Conservation (phyloP, 2,329 filamentous ascomycete genomes). For the Colletotrichum orbiculare region DNA sequence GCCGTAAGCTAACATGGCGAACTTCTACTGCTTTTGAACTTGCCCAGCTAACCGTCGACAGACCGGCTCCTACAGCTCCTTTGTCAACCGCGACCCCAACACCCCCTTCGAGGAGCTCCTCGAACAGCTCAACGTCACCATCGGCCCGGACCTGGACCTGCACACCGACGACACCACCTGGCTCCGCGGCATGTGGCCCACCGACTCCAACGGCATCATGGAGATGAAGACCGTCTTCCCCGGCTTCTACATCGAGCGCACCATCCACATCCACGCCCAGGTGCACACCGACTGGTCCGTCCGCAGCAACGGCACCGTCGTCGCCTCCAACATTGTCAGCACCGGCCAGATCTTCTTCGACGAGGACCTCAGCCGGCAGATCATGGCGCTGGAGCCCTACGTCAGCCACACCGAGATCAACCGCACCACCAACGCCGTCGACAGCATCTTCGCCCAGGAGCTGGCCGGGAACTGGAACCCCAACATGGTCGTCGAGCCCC, state of each 20-base stretch:
- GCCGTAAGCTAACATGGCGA: slow-evolving; percentile 3
- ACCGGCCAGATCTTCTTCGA: slow-evolving; percentile 32
- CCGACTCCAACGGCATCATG: slow-evolving; percentile 41
- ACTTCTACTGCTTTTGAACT: no score
- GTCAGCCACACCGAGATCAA: slow-evolving; percentile 49
- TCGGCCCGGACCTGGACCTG: slow-evolving; percentile 24
- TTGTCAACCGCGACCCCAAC: slow-evolving; percentile 14
- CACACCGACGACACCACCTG: slow-evolving; percentile 30
- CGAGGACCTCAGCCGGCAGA: slow-evolving; percentile 40
- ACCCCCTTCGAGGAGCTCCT: slow-evolving; percentile 30
- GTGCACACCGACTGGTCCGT: slow-evolving; percentile 51
- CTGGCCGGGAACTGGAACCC: slow-evolving; percentile 24
- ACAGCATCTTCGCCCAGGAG: slow-evolving; percentile 25
- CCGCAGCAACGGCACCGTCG: slow-evolving; percentile 32
- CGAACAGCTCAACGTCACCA: slow-evolving; percentile 29
- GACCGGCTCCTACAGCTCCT: slow-evolving; percentile 33
- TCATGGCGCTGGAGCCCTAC: slow-evolving; percentile 62
- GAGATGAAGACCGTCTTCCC: slow-evolving; percentile 57
- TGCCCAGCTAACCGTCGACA: background rate
- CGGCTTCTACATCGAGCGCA: slow-evolving; percentile 56
- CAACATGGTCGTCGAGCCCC: slow-evolving; percentile 26
- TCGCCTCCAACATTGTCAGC: slow-evolving; percentile 46
- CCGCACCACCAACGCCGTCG: slow-evolving; percentile 28
- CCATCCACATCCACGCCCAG: slow-evolving; percentile 60
- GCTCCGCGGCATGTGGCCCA: slow-evolving; percentile 36